Percentiles rank a stretch among this genome's conserved stretches.
Evolutionary conservation across 192 early-diverging fungal genomes (phyloP).

Genomic region (Gigaspora rosea): DNA sequence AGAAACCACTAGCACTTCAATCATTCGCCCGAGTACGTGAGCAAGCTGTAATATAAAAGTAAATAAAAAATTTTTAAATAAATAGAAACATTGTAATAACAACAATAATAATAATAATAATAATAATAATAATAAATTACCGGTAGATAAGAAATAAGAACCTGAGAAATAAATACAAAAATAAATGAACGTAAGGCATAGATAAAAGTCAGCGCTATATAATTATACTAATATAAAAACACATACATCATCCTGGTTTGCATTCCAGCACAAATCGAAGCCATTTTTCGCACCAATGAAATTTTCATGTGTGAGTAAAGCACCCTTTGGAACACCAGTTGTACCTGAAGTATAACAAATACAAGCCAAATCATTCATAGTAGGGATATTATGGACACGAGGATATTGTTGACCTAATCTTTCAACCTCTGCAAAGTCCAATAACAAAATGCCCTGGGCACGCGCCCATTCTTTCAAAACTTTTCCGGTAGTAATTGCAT

Average conservation of each 20-base stretch:
- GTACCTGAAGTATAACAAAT: constrained; percentile 87
- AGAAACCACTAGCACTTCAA: constrained; percentile 21
- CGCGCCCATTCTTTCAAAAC: constrained; percentile 32
- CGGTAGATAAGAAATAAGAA: constrained; percentile 25
- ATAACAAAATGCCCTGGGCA: constrained; percentile 59
- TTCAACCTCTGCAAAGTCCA: constrained; percentile 63
- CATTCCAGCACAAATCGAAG: not conserved
- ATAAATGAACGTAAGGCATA: not conserved
- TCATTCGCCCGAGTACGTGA: constrained; percentile 39
- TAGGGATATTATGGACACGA: constrained; percentile 56
- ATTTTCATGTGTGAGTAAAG: not conserved
- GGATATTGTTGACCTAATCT: constrained; percentile 59
- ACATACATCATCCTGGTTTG: not conserved
- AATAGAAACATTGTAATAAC: not conserved
- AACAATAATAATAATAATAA: not conserved
- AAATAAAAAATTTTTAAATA: constrained; percentile 5
- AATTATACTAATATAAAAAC: not conserved
- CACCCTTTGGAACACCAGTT: constrained; percentile 76
- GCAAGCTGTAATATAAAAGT: not conserved
- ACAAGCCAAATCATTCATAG: constrained; percentile 66
- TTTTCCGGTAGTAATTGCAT: constrained; percentile 28
- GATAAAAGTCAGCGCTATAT: not conserved
- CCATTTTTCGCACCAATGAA: no score
- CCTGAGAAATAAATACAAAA: not conserved
- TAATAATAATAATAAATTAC: not conserved